Evolutionary conservation across 768 basidiomycete genomes (phyloP).

Genomic region (Amanita molliuscula): DNA sequence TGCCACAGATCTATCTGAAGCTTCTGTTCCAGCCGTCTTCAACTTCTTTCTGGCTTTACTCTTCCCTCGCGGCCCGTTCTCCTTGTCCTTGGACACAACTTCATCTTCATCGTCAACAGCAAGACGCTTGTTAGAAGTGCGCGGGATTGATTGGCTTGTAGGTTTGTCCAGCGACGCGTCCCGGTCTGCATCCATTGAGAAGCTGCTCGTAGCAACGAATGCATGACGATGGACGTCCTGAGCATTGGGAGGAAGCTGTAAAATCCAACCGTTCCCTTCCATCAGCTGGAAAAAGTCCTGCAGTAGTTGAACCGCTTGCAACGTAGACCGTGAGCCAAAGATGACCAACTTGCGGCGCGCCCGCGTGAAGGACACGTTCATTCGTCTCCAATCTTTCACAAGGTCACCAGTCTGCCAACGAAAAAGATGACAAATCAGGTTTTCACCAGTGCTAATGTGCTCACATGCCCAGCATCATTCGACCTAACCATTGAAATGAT

Average conservation of each 20-base stretch:
- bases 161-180: constrained; percentile 14
- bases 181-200: constrained; percentile 13
- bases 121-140: not conserved
- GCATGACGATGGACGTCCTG: constrained; percentile 44
- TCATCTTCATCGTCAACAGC: not conserved
- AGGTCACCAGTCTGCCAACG: constrained; percentile 72
- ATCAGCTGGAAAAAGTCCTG: too few species aligned
- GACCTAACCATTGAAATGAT: constrained; percentile 89
- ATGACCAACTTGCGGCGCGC: too few species aligned
- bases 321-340: constrained; percentile 85
- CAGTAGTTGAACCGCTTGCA: constrained; percentile 51
- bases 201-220: constrained; percentile 9
- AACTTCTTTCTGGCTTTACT: constrained; percentile 3
- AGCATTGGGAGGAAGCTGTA: constrained; percentile 44
- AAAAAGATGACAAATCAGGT: constrained; percentile 7
- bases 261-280: constrained; percentile 47
- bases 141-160: constrained; percentile 1
- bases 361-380: too few species aligned
- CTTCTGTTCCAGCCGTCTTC: too few species aligned
- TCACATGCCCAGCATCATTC: constrained; percentile 65
- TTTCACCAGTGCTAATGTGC: constrained; percentile 15
- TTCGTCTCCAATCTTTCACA: constrained; percentile 94
- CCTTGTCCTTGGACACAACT: not conserved
- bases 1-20: too few species aligned
- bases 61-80: constrained; percentile 5